Evolutionary conservation across 176 grass and related monocot species (phyloP), one percentile per base, ranked within the genome.

Genomic region (Carex littledalei): DNA sequence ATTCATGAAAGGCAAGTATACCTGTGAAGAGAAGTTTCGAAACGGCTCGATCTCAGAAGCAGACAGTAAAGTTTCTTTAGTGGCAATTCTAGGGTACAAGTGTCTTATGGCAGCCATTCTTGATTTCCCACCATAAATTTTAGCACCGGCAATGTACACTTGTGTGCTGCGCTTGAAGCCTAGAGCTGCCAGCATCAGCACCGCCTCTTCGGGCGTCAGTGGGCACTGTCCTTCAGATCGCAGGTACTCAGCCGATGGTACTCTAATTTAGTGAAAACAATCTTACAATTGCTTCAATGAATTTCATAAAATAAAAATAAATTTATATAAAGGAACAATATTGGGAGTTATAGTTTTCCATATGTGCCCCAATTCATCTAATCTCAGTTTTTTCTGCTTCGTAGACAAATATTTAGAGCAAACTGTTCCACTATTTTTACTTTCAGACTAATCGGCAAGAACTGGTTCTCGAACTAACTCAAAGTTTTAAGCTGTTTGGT

Each of bases 221-320:
- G 96, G 96, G 50, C 96, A 98, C 87, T 98, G 89, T 8, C 96
- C 96, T 95, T 98, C 93, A 47, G 93, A 89, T 78, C 91, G 89
- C 53, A 98, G 85, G 49, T 92, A 92, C 86, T 77, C 81, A 88
- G 96, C 96, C 61, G 89, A 92, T 78, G 93, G 91, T 66, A 95
- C 89, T 87, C 96, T 98, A 80, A 89, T 86, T 70, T 50, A 55
- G 73, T 55, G 50, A n/a, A 73, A 32, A 77, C 6, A 2, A 17
- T 32, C 11, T 50, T 54, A 77, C 9, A 2, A 8, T 77, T 14
- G 22, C 47, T 77, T 77, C 49, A 55, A 16, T 55, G 49, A 54
- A 29, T 55, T 77, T 54, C 49, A 55, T 55, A 31, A 32, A 77
- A 77, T 52, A 56, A 77, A 55, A 32, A 47, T 47, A 54, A 55